Conservation (phyloP, 768 basidiomycete species). For the Boletus rex-veris region DNA sequence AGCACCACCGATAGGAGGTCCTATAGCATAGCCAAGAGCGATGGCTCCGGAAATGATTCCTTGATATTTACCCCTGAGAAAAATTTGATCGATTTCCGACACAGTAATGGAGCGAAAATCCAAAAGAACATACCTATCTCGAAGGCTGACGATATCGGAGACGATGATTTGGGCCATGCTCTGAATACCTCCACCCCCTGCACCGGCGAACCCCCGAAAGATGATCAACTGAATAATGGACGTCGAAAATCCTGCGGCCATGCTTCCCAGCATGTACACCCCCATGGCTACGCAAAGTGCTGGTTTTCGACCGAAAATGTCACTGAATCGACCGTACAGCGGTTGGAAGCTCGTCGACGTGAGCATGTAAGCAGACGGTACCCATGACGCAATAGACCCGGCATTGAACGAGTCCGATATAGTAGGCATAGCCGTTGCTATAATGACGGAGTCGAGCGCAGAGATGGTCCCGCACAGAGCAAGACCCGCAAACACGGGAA, state of each 20-base stretch:
- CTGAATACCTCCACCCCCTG: constrained; percentile 68
- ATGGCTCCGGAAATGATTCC: constrained; percentile 64
- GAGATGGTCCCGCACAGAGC: constrained; percentile 60
- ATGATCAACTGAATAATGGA: constrained; percentile 66
- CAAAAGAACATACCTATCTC: constrained; percentile 47
- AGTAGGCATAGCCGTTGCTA: constrained; percentile 71
- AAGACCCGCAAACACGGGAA: constrained; percentile 60
- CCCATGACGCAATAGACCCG: constrained; percentile 48
- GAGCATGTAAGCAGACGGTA: constrained; percentile 68
- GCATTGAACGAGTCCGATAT: constrained; percentile 65
- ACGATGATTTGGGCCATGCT: constrained; percentile 70
- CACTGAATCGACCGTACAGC: constrained; percentile 58
- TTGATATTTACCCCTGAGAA: constrained; percentile 66
- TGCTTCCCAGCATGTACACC: constrained; percentile 63
- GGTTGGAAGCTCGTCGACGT: constrained; percentile 45
- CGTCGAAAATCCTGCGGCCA: constrained; percentile 64
- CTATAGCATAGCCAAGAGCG: constrained; percentile 56
- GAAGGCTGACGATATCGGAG: constrained; percentile 68
- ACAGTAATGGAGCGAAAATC: background rate
- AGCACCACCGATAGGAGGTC: constrained; percentile 66
- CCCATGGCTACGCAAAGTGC: constrained; percentile 54
- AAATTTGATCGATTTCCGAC: background rate
- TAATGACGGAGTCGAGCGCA: constrained; percentile 66
- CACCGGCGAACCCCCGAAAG: constrained; percentile 64
- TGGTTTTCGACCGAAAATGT: constrained; percentile 65